Conservation (phyloP, 2,329 filamentous ascomycete species). For the Penicillium sp. region DNA sequence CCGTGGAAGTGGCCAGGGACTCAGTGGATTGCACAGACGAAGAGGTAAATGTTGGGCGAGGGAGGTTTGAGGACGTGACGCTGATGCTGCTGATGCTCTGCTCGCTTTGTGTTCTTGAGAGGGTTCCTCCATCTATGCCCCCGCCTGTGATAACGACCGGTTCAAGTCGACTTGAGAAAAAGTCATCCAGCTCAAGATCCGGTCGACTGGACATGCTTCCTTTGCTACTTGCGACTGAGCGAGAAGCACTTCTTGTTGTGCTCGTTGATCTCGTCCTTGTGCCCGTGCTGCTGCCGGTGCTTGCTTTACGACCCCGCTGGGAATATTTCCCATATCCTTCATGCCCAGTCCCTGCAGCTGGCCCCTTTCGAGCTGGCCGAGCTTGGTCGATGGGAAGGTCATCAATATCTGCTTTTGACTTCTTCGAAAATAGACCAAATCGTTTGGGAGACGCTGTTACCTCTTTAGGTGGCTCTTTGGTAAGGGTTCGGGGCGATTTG, state of each 20-base stretch:
- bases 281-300: conserved; percentile 44
- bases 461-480: conserved; percentile 31
- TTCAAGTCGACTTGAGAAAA: conserved; percentile 51
- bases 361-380: conserved; percentile 70
- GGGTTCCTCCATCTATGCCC: conserved; percentile 37
- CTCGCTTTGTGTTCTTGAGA: conserved; percentile 45
- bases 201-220: conserved; percentile 46
- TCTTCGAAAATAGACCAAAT: conserved; percentile 78
- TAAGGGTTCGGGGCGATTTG: conserved; percentile 43
- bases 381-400: conserved; percentile 57
- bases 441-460: conserved; percentile 57
- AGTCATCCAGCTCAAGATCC: conserved; percentile 53
- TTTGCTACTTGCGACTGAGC: conserved; percentile 44
- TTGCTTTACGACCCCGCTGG: conserved; percentile 49
- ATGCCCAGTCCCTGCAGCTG: conserved; percentile 89
- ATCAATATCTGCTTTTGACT: conserved; percentile 66
- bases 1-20: conserved; percentile 34
- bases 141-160: conserved; percentile 56
- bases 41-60: conserved; percentile 21
- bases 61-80: conserved; percentile 32
- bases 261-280: conserved; percentile 48
- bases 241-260: conserved; percentile 40
- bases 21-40: conserved; percentile 40
- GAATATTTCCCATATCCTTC: conserved; percentile 64
- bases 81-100: conserved; percentile 43